A percentile compares a stretch with the other conserved stretches of the same genome.
These are phyloP conservation scores for Dissophora globulifera DNA, from an alignment of 192 early-diverging fungal genomes.

Conservation along the genomic window DNA sequence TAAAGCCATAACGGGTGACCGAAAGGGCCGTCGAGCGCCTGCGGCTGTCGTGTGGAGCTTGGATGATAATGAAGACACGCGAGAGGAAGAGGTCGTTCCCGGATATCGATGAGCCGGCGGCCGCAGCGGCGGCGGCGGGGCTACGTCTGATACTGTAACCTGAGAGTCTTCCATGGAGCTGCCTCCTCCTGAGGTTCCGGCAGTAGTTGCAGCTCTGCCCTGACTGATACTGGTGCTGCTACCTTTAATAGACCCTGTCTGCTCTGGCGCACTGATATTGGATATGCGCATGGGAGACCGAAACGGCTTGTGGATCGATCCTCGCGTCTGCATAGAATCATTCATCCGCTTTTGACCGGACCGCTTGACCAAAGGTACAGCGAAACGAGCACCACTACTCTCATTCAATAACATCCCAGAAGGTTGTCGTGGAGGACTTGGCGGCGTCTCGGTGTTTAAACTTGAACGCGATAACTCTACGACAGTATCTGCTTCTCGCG, in stretches of 20 bases:
- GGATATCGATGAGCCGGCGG: too few relatives aligned
- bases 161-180: too few relatives aligned
- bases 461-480: too few relatives aligned
- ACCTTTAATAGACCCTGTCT: not conserved
- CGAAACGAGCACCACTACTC: not conserved
- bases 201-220: too few relatives aligned
- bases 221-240: not conserved
- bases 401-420: not conserved
- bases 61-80: not conserved
- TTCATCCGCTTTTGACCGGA: conserved; percentile 2
- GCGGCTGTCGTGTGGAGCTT: too few relatives aligned
- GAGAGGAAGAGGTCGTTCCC: too few relatives aligned
- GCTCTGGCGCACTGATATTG: not conserved
- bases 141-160: too few relatives aligned
- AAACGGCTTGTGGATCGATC: conserved; percentile 24
- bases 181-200: too few relatives aligned
- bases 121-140: too few relatives aligned
- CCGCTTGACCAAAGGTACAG: not conserved
- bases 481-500: too few relatives aligned
- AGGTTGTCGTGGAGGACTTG: not conserved
- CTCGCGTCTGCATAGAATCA: not conserved
- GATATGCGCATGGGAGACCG: conserved; percentile 6
- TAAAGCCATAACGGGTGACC: conserved; percentile 4
- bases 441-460: not conserved
- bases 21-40: conserved; percentile 9